These are phyloP conservation scores for Penicillium soppii DNA, from an alignment of 495 filamentous ascomycete genomes.

Conservation along the genomic window DNA sequence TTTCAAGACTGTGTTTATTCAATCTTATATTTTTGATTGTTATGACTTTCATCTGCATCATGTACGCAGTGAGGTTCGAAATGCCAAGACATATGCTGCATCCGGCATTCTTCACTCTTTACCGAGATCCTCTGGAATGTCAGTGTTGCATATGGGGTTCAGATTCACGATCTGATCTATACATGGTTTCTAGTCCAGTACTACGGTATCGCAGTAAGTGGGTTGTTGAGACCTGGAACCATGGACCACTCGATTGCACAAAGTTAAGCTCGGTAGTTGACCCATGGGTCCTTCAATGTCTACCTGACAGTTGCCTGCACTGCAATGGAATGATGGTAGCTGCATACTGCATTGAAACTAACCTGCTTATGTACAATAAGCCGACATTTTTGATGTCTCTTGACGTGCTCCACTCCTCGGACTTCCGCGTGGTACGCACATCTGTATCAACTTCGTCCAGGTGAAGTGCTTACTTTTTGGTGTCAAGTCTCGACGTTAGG, in stretches of 20 bases:
- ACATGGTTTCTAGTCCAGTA: too few species aligned
- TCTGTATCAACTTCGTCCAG: too few species aligned
- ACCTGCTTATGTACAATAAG: too few species aligned
- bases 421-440: slow-evolving; percentile 19
- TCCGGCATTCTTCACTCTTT: slow-evolving; percentile 11
- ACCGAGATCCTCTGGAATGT: slow-evolving; percentile 6
- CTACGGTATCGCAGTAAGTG: not conserved
- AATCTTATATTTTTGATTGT: not conserved
- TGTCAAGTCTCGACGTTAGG: slow-evolving; percentile 12
- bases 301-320: not conserved
- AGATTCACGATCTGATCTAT: too few species aligned
- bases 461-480: not conserved
- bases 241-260: not conserved
- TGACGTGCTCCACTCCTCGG: slow-evolving; percentile 17
- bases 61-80: slow-evolving; percentile 6
- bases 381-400: slow-evolving; percentile 1
- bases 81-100: slow-evolving; percentile 11
- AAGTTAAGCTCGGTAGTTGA: not conserved
- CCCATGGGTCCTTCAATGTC: not conserved
- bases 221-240: not conserved
- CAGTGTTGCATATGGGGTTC: slow-evolving; percentile 1
- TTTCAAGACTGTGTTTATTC: not conserved
- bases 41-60: slow-evolving; percentile 1
- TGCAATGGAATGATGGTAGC: not conserved
- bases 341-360: not conserved